These are phyloP conservation scores for Apostasia ramifera DNA, from an alignment of 106 monocot species.

Conservation along the genomic window DNA sequence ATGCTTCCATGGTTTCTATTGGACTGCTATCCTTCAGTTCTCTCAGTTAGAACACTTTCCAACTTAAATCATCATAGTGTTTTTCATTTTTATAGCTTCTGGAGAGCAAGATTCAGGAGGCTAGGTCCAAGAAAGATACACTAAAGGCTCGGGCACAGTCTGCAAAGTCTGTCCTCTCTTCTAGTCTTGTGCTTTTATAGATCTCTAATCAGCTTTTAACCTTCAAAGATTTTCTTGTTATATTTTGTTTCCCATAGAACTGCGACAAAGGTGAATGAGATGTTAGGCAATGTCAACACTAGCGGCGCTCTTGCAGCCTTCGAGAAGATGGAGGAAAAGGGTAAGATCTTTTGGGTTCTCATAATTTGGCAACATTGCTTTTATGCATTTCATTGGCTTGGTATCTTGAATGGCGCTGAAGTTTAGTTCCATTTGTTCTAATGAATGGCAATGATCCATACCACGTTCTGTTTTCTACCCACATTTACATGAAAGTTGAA, in stretches of 20 bases:
- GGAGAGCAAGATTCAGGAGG: constrained; percentile 98
- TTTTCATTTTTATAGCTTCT: constrained; percentile 47
- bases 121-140: constrained; percentile 98
- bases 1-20: neutral
- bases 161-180: constrained; percentile 61
- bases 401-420: too few species aligned
- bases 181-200: neutral
- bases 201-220: neutral
- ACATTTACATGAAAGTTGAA: too few species aligned
- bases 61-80: neutral
- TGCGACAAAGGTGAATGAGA: constrained; percentile 94
- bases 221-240: neutral
- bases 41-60: neutral
- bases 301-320: constrained; percentile 97
- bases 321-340: constrained; percentile 99
- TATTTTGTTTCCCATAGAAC: constrained; percentile 49
- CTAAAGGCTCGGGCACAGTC: constrained; percentile 96
- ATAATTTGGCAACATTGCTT: neutral
- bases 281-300: constrained; percentile 98
- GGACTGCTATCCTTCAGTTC: neutral
- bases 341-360: constrained; percentile 13
- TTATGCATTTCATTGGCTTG: too few species aligned
- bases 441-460: too few species aligned
- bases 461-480: too few species aligned
- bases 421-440: too few species aligned